These are phyloP conservation scores for Galium porrigens DNA, from an alignment of 305 asterid genomes.

Conservation along the genomic window DNA sequence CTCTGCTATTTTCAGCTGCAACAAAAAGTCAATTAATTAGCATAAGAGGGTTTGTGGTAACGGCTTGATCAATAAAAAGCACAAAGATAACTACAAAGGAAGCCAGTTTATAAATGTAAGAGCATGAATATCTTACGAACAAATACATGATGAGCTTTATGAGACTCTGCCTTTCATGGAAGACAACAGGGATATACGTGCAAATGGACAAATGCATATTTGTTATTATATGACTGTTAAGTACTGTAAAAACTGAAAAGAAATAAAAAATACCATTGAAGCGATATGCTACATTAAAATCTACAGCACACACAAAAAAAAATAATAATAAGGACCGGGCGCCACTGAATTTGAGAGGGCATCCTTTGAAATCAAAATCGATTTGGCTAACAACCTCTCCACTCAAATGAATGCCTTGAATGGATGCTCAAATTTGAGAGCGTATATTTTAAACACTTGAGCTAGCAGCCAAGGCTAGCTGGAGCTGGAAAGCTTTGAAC, in stretches of 20 bases:
- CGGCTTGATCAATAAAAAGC: neutral
- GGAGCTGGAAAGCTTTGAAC: neutral
- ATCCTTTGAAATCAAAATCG: neutral
- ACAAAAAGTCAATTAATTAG: constrained; percentile 21
- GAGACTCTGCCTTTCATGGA: neutral
- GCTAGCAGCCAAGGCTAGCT: neutral
- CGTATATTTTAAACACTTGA: too few species aligned
- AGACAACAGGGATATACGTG: neutral
- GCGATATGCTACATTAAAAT: neutral
- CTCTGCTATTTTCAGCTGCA: constrained; percentile 41
- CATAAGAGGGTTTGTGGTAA: neutral
- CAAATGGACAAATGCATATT: neutral
- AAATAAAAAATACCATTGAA: neutral
- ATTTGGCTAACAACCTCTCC: too few species aligned
- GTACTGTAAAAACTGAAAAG: neutral
- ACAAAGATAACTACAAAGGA: neutral
- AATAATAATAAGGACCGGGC: neutral
- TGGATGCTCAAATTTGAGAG: too few species aligned
- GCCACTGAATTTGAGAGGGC: neutral
- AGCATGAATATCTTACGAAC: neutral
- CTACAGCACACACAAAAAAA: neutral
- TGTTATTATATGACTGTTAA: neutral
- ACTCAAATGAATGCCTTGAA: too few species aligned
- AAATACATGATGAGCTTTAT: neutral
- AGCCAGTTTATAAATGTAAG: neutral